Conservation (phyloP, 108 stramenopile genomes). For the Stephanodiscus triporus region DNA sequence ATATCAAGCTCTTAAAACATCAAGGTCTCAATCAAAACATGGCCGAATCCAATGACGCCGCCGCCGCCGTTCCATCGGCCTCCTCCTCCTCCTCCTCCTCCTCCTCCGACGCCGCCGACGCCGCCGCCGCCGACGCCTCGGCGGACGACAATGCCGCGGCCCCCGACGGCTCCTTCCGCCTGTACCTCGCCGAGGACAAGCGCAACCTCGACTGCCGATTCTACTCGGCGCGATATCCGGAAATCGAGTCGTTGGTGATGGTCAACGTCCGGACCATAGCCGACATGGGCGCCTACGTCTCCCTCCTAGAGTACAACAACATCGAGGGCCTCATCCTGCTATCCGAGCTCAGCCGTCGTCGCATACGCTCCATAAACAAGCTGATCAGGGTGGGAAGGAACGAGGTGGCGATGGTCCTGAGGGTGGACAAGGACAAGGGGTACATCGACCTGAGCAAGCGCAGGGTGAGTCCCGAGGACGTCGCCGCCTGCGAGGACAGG, state of each 20-base stretch:
- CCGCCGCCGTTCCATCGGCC: slow-evolving; percentile 39
- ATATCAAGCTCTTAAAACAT: too few relatives aligned
- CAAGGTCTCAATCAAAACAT: too few relatives aligned
- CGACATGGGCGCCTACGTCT: slow-evolving; percentile 99
- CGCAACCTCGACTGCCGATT: slow-evolving; percentile 96
- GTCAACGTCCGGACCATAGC: slow-evolving; percentile 97
- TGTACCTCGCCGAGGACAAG: slow-evolving; percentile 81
- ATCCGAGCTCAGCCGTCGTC: slow-evolving; percentile 94
- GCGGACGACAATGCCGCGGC: not conserved
- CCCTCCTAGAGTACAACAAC: slow-evolving; percentile 98
- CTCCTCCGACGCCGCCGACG: slow-evolving; percentile 51
- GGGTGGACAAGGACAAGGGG: slow-evolving; percentile 99
- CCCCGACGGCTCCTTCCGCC: slow-evolving; percentile 60
- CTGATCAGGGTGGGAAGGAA: slow-evolving; percentile 97
- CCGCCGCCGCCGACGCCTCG: slow-evolving; percentile 23
- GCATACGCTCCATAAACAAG: slow-evolving; percentile 99
- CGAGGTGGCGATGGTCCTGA: slow-evolving; percentile 99
- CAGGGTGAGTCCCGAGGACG: slow-evolving; percentile 97
- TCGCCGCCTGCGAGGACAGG: slow-evolving; percentile 96
- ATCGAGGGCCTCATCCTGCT: slow-evolving; percentile 99
- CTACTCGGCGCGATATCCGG: slow-evolving; percentile 97
- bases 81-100: too few relatives aligned
- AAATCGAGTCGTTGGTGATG: slow-evolving; percentile 96
- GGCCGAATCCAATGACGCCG: slow-evolving; percentile 5
- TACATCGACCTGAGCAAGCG: slow-evolving; percentile 99